Evolutionary conservation across 108 stramenopile genomes (phyloP), one percentile per base, ranked within the genome.

Genomic region (Epithemia pelagica): DNA sequence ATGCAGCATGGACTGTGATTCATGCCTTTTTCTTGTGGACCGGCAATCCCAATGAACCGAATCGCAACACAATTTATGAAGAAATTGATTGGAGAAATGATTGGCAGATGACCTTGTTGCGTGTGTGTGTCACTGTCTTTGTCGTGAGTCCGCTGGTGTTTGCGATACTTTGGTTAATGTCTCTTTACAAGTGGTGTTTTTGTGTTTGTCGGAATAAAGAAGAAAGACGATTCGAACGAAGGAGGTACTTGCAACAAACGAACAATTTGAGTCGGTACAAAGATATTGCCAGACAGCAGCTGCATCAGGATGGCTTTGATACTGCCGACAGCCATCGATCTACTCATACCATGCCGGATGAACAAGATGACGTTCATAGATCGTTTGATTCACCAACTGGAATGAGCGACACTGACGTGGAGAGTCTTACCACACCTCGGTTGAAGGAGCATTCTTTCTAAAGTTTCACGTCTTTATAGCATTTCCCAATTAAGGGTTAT

Each of bases 21-120:
- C 61, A 61, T 22, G 28, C 61, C 28, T 61, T 31, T 21, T 46
- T 46, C 15, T 61, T 32, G 61, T n/a, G 30, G n/a, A 29, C 28
- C 26, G 61, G 61, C 8, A 54, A 57, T 56, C 27, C 53, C 46
- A 55, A 66, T 56, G 32, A 21, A n/a, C n/a, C 26, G 32, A 54
- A 66, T 56, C 46, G 52, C 1, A 25, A 66, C 28, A 15, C 65
- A 21, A 66, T 66, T 18, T 54, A 57, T 21, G 15, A 10, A 20
- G 21, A 26, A 54, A 28, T 66, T 22, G 52, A 30, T 25, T 66
- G 54, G 65, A 28, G 23, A 23, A 23, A 18, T 29, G 30, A 66
- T 5, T 66, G 65, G 51, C 32, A 37, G 2, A 30, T n/a, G 26
- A 25, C 28, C 28, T 66, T 66, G 65, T 21, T 55, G 19, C 22